Conservation (phyloP, 768 basidiomycete genomes). For the Kwoniella bestiolae region DNA sequence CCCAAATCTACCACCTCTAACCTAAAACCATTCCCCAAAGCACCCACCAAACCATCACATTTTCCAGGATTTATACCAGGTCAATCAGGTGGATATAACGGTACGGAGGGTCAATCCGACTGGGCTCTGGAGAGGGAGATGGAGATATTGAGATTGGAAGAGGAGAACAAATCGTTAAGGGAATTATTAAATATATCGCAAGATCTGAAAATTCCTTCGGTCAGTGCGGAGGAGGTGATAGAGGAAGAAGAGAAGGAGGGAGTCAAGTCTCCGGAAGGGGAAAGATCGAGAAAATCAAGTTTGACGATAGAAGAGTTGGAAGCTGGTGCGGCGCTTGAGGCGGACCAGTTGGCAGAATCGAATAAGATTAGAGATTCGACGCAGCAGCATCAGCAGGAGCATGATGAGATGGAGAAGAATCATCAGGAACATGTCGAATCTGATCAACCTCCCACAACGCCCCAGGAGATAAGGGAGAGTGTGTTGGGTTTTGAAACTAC, state of each 20-base stretch:
- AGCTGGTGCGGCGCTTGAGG: constrained; percentile 41
- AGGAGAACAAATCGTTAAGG: constrained; percentile 80
- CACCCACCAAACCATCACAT: constrained; percentile 34
- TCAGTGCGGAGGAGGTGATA: not conserved
- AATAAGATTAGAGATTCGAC: not conserved
- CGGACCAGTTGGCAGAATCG: constrained; percentile 7
- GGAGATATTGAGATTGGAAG: constrained; percentile 79
- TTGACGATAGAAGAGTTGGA: constrained; percentile 47
- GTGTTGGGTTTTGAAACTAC: constrained; percentile 27
- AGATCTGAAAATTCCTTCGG: constrained; percentile 8
- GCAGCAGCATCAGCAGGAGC: not conserved
- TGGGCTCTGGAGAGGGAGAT: constrained; percentile 87
- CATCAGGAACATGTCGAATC: constrained; percentile 3
- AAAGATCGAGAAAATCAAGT: constrained; percentile 33
- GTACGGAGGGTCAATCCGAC: constrained; percentile 63
- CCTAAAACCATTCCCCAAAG: constrained; percentile 60
- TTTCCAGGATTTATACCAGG: constrained; percentile 50
- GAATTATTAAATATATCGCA: constrained; percentile 69
- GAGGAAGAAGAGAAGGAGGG: constrained; percentile 9
- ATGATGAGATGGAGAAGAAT: not conserved
- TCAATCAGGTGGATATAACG: constrained; percentile 53
- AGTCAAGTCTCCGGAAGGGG: not conserved
- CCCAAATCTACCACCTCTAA: constrained; percentile 49
- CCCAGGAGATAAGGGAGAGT: constrained; percentile 13
- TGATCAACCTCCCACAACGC: not conserved